phyloP scores from a whole-genome alignment of 768 basidiomycete species.

The Phlebiopsis flavidoalba region DNA sequence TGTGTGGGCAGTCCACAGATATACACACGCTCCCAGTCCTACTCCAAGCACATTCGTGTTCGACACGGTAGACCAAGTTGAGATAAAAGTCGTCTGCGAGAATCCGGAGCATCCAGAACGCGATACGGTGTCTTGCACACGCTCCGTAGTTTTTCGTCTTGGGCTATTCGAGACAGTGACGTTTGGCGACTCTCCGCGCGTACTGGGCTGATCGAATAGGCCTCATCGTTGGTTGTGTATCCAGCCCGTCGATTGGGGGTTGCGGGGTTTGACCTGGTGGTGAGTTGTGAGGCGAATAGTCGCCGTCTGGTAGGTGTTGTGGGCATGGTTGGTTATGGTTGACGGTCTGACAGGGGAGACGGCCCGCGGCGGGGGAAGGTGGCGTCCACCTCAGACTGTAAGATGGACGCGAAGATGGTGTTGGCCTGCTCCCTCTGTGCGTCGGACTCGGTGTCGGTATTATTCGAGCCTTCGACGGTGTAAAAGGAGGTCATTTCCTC shows the following conservation, averaged over 20 bases:
- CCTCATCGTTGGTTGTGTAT: slow-evolving; percentile 82
- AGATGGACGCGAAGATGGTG: slow-evolving; percentile 69
- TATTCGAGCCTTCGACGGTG: slow-evolving; percentile 34
- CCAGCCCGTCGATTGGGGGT: slow-evolving; percentile 59
- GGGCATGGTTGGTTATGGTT: slow-evolving; percentile 27
- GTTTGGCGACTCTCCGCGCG: slow-evolving; percentile 73
- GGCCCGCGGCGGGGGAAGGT: slow-evolving; percentile 54
- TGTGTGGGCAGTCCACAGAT: slow-evolving; percentile 95
- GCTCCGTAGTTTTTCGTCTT: slow-evolving; percentile 67
- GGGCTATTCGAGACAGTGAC: slow-evolving; percentile 88
- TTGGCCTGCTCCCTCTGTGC: slow-evolving; percentile 74
- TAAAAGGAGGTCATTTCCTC: slow-evolving; percentile 37
- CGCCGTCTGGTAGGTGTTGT: slow-evolving; percentile 48
- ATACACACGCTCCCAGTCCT: slow-evolving; percentile 87
- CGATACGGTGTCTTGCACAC: slow-evolving; percentile 96
- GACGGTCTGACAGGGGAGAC: slow-evolving; percentile 45
- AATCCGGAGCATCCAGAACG: slow-evolving; percentile 94
- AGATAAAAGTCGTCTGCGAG: slow-evolving; percentile 98
- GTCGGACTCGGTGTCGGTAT: slow-evolving; percentile 39
- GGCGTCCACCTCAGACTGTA: slow-evolving; percentile 78
- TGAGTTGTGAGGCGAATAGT: slow-evolving; percentile 64
- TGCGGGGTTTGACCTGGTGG: slow-evolving; percentile 46
- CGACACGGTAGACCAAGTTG: slow-evolving; percentile 96
- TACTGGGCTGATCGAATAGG: slow-evolving; percentile 88
- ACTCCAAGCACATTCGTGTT: slow-evolving; percentile 93